Percentiles rank a stretch among this genome's conserved stretches.
Conservation (phyloP, 352 stramenopile genomes). For the Elongisporangium anandrum region DNA sequence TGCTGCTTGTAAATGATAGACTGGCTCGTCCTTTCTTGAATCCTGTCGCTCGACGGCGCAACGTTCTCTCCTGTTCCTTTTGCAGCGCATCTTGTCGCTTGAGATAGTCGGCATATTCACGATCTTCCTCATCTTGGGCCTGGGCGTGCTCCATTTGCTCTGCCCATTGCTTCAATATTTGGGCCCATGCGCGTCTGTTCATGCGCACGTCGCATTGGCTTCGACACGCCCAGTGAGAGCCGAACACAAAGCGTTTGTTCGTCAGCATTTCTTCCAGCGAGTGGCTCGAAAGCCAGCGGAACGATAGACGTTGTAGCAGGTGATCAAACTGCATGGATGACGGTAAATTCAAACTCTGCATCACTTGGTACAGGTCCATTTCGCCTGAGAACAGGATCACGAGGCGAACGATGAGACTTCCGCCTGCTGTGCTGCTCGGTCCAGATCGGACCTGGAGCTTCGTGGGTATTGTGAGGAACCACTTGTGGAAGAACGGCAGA, state of each 20-base stretch:
- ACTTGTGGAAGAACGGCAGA: conserved; percentile 58
- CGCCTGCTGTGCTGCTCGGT: conserved; percentile 8
- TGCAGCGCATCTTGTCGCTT: conserved; percentile 6
- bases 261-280: conserved; percentile 57
- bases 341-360: conserved; percentile 41
- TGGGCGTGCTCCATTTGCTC: conserved; percentile 33
- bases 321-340: conserved; percentile 63
- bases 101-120: conserved; percentile 13
- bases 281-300: conserved; percentile 41
- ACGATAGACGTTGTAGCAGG: conserved; percentile 39
- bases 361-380: conserved; percentile 61
- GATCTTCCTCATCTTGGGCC: conserved; percentile 22
- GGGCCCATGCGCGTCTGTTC: conserved; percentile 45
- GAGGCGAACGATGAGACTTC: conserved; percentile 39
- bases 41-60: neutral
- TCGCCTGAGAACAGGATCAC: conserved; percentile 59
- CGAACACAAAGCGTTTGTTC: conserved; percentile 49
- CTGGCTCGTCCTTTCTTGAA: neutral
- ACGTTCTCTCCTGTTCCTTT: conserved; percentile 6
- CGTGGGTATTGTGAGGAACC: conserved; percentile 52
- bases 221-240: conserved; percentile 45
- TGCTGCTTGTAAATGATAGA: neutral
- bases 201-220: conserved; percentile 48
- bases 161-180: conserved; percentile 45
- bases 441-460: conserved; percentile 45